phyloP scores from a whole-genome alignment of 371 early-diverging fungal species.

The Homolaphlyctis polyrhiza region DNA sequence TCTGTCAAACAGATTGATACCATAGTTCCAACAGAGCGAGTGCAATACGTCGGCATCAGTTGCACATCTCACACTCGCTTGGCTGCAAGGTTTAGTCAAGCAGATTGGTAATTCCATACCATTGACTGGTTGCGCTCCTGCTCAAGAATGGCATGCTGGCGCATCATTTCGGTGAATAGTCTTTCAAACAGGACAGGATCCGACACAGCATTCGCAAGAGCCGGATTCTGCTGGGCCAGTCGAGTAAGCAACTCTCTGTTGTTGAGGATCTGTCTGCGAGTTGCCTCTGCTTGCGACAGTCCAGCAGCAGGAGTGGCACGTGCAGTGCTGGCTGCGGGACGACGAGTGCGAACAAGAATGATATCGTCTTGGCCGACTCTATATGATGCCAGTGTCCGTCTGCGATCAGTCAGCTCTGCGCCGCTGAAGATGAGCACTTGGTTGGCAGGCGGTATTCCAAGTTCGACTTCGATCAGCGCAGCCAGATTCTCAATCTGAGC shows the following conservation, averaged over 20 bases:
- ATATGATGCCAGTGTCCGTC: constrained; percentile 5
- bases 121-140: constrained; percentile 26
- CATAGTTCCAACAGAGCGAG: neutral
- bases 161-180: constrained; percentile 56
- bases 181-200: constrained; percentile 68
- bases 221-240: constrained; percentile 62
- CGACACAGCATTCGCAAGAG: constrained; percentile 62
- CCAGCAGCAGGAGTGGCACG: neutral
- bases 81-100: neutral
- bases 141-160: constrained; percentile 48
- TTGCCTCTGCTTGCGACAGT: constrained; percentile 41
- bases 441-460: constrained; percentile 53
- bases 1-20: neutral
- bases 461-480: constrained; percentile 78
- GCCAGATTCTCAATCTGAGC: constrained; percentile 65
- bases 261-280: constrained; percentile 69
- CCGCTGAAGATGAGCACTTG: constrained; percentile 60
- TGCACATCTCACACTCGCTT: neutral
- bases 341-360: constrained; percentile 47
- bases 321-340: neutral
- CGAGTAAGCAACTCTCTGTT: constrained; percentile 62
- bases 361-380: constrained; percentile 72
- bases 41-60: neutral
- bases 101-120: constrained; percentile 11
- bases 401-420: constrained; percentile 47